Evolutionary conservation across 768 basidiomycete genomes (phyloP).

Genomic region (Collybiopsis luxurians): DNA sequence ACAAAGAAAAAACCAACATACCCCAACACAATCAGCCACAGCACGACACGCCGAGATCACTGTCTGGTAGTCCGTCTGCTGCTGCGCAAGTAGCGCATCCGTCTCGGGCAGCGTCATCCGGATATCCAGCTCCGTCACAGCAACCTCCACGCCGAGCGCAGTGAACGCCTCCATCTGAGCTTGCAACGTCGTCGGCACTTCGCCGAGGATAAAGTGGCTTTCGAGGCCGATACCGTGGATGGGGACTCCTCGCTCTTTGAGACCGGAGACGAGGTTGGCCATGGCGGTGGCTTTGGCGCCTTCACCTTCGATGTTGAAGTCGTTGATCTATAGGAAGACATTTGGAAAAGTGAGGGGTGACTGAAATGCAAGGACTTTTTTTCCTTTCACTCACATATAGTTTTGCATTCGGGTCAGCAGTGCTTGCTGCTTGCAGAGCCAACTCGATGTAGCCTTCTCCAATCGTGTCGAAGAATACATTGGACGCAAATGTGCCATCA

Average conservation of each 20-base stretch:
- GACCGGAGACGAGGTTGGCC: conserved; percentile 36
- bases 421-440: conserved; percentile 41
- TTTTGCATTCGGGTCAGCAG: conserved; percentile 43
- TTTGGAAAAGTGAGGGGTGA: not conserved
- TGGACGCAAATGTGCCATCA: conserved; percentile 41
- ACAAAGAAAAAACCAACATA: conserved; percentile 13
- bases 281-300: conserved; percentile 42
- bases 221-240: conserved; percentile 48
- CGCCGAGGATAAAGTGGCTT: conserved; percentile 41
- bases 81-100: conserved; percentile 30
- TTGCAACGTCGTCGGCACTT: conserved; percentile 32
- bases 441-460: conserved; percentile 36
- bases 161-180: conserved; percentile 37
- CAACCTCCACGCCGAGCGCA: conserved; percentile 46
- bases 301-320: conserved; percentile 25
- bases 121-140: conserved; percentile 48
- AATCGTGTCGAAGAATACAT: conserved; percentile 41
- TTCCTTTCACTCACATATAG: conserved; percentile 40
- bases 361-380: not conserved
- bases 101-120: conserved; percentile 41
- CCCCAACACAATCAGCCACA: conserved; percentile 19
- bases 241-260: conserved; percentile 36
- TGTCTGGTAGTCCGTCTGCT: conserved; percentile 40
- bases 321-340: conserved; percentile 19
- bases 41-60: conserved; percentile 38